These are phyloP conservation scores for Pseudoscleropodium purum DNA, from an alignment of 225 moss, liverwort and hornwort genomes.

Conservation along the genomic window DNA sequence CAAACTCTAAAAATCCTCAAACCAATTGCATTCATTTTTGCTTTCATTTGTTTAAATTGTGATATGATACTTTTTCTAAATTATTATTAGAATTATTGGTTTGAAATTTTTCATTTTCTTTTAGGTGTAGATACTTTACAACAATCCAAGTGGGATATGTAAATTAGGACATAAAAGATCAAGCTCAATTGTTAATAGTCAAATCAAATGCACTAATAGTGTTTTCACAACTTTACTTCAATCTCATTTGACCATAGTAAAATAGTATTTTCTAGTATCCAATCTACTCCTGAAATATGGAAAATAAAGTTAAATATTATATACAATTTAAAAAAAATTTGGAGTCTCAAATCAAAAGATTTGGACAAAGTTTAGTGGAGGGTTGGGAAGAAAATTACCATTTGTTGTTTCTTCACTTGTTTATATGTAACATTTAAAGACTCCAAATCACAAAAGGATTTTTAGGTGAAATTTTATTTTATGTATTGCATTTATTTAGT, in stretches of 20 bases:
- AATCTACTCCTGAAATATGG: rapidly evolving
- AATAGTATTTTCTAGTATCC: not conserved
- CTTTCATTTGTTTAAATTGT: not conserved
- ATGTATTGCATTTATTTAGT: not conserved
- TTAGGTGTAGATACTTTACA: not conserved
- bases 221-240: not conserved
- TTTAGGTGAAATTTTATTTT: not conserved
- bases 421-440: not conserved
- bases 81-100: not conserved
- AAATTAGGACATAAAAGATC: not conserved
- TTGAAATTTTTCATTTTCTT: not conserved
- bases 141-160: rapidly evolving
- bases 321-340: not conserved
- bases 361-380: rapidly evolving
- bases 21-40: not conserved
- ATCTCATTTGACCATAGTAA: not conserved
- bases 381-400: not conserved
- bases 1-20: not conserved
- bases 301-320: not conserved
- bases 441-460: not conserved
- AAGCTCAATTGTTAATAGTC: not conserved
- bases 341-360: not conserved
- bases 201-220: not conserved
- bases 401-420: not conserved
- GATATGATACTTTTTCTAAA: not conserved